These are phyloP conservation scores for Fusarium nisikadoi DNA, from an alignment of 2,329 filamentous ascomycete genomes.

Conservation along the genomic window DNA sequence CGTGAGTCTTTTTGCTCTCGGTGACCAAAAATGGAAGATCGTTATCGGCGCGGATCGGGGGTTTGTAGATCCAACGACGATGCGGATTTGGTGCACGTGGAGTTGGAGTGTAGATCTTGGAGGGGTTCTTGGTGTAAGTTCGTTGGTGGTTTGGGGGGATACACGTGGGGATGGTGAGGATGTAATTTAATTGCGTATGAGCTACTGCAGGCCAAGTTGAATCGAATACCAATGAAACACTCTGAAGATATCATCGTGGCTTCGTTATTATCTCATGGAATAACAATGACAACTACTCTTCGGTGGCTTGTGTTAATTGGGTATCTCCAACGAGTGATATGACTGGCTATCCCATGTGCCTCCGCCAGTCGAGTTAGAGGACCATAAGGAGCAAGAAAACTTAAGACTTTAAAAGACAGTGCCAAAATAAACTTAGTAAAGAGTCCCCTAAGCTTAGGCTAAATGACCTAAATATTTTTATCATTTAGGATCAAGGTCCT, in stretches of 20 bases:
- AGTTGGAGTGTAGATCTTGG: slow-evolving; percentile 16
- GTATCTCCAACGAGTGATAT: background rate
- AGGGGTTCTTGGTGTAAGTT: background rate
- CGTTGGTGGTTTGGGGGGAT: background rate
- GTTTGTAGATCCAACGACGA: slow-evolving; percentile 32
- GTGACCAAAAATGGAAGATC: slow-evolving; percentile 35
- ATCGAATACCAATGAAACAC: background rate
- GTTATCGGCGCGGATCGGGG: slow-evolving; percentile 8
- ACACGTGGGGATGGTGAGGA: slow-evolving; percentile 30
- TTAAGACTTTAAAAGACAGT: too few relatives aligned
- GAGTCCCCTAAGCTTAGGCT: too few relatives aligned
- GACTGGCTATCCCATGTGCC: background rate
- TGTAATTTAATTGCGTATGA: background rate
- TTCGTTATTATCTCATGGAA: background rate
- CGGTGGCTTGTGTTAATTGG: background rate
- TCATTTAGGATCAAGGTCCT: too few relatives aligned
- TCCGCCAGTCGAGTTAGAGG: too few relatives aligned
- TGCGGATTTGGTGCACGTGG: slow-evolving; percentile 31
- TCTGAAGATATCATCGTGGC: background rate
- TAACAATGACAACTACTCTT: fast-evolving
- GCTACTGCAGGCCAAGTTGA: background rate
- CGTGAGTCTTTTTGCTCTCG: slow-evolving; percentile 27
- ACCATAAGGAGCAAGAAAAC: too few relatives aligned
- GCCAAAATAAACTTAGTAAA: too few relatives aligned
- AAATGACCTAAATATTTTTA: too few relatives aligned